Evolutionary conservation across 2,329 filamentous ascomycete species (phyloP).

Genomic region (Fusarium annulatum): DNA sequence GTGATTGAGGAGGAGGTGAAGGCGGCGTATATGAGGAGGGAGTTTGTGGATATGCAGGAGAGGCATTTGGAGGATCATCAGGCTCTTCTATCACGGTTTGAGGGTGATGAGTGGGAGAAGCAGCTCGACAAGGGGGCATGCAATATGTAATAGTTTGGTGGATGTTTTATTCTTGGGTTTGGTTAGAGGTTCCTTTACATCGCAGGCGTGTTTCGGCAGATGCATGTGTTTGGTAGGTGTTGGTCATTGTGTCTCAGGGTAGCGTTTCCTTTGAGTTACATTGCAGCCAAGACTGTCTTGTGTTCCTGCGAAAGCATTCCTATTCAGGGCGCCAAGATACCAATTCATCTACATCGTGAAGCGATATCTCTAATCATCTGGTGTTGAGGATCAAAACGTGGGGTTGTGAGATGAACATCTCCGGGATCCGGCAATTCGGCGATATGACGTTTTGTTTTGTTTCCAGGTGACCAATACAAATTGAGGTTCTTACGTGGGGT

Average conservation of each 20-base stretch:
- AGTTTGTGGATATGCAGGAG: background rate
- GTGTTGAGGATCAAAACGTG: background rate
- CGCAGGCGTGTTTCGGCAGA: background rate
- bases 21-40: background rate
- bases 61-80: background rate
- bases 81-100: background rate
- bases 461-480: constrained; percentile 5
- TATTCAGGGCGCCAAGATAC: fast-evolving
- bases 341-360: background rate
- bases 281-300: background rate
- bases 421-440: constrained; percentile 19
- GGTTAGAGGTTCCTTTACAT: background rate
- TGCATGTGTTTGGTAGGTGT: background rate
- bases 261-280: background rate
- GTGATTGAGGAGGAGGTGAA: background rate
- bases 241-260: too few relatives aligned
- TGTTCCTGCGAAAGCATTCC: fast-evolving
- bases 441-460: background rate
- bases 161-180: too few relatives aligned
- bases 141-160: too few relatives aligned
- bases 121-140: too few relatives aligned
- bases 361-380: background rate
- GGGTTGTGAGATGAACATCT: background rate
- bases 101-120: background rate
- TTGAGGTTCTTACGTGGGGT: background rate